These are phyloP conservation scores for Candida verbasci DNA, from an alignment of 805 yeast species.

Conservation along the genomic window DNA sequence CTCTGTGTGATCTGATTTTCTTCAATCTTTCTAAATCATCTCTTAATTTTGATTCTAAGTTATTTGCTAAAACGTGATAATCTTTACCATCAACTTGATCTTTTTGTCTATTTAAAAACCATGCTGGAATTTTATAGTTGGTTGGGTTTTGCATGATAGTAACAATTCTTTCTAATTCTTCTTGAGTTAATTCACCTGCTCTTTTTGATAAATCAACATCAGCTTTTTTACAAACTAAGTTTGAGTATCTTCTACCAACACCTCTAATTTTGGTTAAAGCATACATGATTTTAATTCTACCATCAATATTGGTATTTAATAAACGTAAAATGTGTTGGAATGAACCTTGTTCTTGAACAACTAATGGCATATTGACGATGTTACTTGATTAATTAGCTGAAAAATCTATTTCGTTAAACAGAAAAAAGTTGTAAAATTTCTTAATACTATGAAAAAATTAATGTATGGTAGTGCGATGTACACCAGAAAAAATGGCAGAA, in stretches of 20 bases:
- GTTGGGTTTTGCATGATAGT: slow-evolving; percentile 99
- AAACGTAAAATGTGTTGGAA: slow-evolving; percentile 99
- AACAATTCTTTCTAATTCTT: slow-evolving; percentile 99
- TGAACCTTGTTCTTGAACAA: slow-evolving; percentile 97
- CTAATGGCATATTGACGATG: slow-evolving; percentile 72
- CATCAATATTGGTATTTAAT: slow-evolving; percentile 99
- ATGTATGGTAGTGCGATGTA: slow-evolving; percentile 1
- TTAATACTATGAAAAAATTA: neutral
- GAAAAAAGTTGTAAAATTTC: neutral
- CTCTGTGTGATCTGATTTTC: slow-evolving; percentile 99
- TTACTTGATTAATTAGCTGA: neutral
- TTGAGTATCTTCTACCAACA: slow-evolving; percentile 99
- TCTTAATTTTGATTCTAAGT: slow-evolving; percentile 98
- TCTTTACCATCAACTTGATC: slow-evolving; percentile 99
- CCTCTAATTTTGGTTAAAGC: slow-evolving; percentile 99
- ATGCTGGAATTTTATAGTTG: slow-evolving; percentile 98
- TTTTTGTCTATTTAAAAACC: slow-evolving; percentile 99
- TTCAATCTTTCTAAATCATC: slow-evolving; percentile 99
- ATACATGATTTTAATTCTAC: slow-evolving; percentile 99
- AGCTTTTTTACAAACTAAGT: slow-evolving; percentile 99
- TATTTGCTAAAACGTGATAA: slow-evolving; percentile 98
- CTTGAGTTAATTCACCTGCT: slow-evolving; percentile 99
- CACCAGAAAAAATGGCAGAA: neutral
- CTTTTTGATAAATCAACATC: slow-evolving; percentile 97
- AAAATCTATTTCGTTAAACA: neutral